Percentiles rank a stretch among this genome's conserved stretches.
Evolutionary conservation across 2,329 filamentous ascomycete species (phyloP).

Genomic region (Alternaria sp.): DNA sequence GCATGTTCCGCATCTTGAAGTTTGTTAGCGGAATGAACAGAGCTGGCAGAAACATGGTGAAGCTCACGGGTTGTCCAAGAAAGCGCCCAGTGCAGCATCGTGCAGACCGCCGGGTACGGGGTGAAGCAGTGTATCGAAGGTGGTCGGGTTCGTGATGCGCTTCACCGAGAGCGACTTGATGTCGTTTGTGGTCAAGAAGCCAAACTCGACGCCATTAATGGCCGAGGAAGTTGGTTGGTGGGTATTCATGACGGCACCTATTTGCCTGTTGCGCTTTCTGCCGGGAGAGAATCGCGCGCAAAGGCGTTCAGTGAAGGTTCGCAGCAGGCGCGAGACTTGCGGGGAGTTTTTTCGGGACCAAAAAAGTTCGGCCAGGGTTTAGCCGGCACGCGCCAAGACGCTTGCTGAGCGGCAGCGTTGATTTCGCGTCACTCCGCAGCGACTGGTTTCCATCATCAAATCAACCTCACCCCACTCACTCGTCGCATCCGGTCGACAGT

Average conservation of each 20-base stretch:
- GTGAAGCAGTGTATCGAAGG: conserved; percentile 92
- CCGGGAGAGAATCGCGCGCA: conserved; percentile 22
- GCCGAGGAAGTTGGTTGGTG: conserved; percentile 81
- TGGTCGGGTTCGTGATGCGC: conserved; percentile 89
- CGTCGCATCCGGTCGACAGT: background rate
- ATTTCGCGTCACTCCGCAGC: conserved; percentile 28
- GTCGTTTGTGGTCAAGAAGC: conserved; percentile 81
- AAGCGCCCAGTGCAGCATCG: conserved; percentile 89
- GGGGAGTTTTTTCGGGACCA: conserved; percentile 42
- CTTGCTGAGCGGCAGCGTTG: conserved; percentile 9
- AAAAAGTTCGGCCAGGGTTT: conserved; percentile 41
- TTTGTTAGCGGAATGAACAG: conserved; percentile 15
- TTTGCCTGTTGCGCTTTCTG: conserved; percentile 23
- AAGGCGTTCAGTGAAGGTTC: conserved; percentile 18
- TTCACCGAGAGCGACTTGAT: conserved; percentile 91
- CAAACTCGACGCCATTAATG: conserved; percentile 89
- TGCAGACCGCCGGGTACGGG: conserved; percentile 91
- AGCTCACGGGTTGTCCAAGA: conserved; percentile 81
- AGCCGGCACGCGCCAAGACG: conserved; percentile 32
- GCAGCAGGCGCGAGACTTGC: conserved; percentile 25
- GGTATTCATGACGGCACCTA: conserved; percentile 52
- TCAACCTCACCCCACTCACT: conserved; percentile 1
- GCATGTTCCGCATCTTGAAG: conserved; percentile 86
- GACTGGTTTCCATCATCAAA: conserved; percentile 8
- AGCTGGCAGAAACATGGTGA: background rate